Base-by-base conservation (phyloP, 106 monocot genomes). In the Posidonia australis region DNA sequence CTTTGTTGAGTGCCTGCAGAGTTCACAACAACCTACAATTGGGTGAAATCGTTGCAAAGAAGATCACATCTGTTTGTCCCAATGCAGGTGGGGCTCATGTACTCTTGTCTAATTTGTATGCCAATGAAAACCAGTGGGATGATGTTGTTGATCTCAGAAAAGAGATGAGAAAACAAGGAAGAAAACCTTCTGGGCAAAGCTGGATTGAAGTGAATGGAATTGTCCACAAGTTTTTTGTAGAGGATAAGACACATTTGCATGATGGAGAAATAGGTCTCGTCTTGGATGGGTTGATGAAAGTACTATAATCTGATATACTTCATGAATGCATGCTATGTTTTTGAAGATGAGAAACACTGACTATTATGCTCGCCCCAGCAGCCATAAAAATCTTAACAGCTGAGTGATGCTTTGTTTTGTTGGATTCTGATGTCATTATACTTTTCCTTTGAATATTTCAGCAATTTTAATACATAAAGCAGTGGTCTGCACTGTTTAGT, bases 101-200 rank as follows among this genome's bases (percentile, higher is more conserved):
- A 54, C 72, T 90, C n/a, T 64, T 90, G 61, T 85, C 90, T 2
- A 85, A 82, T 42, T 76, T 90, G 53, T 90, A 81, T 72, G 90
- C 90, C 1, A 47, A 78, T 36, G 44, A 74, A 36, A 60, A 67
- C 5, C 67, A 74, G 13, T 90, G 90, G 90, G 42, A 69, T 57
- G 78, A 80, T 59, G 90, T 85, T 29, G 62, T 69, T 45, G 36
- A 54, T 19, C 25, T 78, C 23, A 80, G 90, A 47, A 71, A 78
- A 16, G 54, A 10, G 41, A 68, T 60, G 30, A 73, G 57, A 36
- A 31, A 30, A 31, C 65, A 65, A 18, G 65, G 20, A 45, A 63
- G 63, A 16, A 90, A 82, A 68, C 82, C 75, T 68, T 71, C 80
- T 12, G 83, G 76, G 0, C 54, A 43, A 17, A 90, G 90, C 67